Evolutionary conservation across 1,139 yeast genomes (phyloP).

Genomic region (Diutina ranongensis): DNA sequence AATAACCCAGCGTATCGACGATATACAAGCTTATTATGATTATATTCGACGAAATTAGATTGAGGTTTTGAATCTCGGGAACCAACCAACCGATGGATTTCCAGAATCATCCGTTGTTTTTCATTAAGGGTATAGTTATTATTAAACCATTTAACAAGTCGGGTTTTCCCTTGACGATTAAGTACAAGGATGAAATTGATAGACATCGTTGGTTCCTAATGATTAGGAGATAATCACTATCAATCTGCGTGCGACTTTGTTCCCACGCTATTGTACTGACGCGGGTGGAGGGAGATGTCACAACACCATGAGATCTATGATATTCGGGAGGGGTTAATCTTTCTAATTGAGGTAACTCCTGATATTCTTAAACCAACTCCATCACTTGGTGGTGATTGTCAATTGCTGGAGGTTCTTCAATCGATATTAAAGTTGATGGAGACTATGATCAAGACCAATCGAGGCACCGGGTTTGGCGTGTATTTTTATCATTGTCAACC

Average conservation of each 20-base stretch:
- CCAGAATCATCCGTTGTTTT: conserved; percentile 44
- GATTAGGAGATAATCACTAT: too few relatives aligned
- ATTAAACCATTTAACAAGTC: conserved; percentile 74
- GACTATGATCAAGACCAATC: conserved; percentile 45
- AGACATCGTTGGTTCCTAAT: conserved; percentile 56
- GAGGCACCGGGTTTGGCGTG: conserved; percentile 57
- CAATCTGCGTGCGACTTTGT: too few relatives aligned
- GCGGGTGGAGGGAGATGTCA: too few relatives aligned
- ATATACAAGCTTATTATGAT: conserved; percentile 66
- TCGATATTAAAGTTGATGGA: conserved; percentile 46
- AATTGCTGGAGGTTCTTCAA: conserved; percentile 39
- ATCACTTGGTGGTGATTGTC: conserved; percentile 25
- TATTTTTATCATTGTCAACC: conserved; percentile 41
- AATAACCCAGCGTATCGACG: conserved; percentile 87
- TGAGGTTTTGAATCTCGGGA: conserved; percentile 79
- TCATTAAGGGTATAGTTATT: conserved; percentile 28
- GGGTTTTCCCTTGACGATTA: conserved; percentile 87
- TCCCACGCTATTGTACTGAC: too few relatives aligned
- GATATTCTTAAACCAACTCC: conserved; percentile 28
- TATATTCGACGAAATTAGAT: conserved; percentile 69
- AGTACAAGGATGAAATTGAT: conserved; percentile 71
- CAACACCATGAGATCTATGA: conserved; percentile 19
- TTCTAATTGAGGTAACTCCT: conserved; percentile 49
- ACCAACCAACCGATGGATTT: conserved; percentile 73
- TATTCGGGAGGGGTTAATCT: conserved; percentile 51